Conservation (phyloP, 768 basidiomycete species). For the Tylopilus rubrobrunneus region DNA sequence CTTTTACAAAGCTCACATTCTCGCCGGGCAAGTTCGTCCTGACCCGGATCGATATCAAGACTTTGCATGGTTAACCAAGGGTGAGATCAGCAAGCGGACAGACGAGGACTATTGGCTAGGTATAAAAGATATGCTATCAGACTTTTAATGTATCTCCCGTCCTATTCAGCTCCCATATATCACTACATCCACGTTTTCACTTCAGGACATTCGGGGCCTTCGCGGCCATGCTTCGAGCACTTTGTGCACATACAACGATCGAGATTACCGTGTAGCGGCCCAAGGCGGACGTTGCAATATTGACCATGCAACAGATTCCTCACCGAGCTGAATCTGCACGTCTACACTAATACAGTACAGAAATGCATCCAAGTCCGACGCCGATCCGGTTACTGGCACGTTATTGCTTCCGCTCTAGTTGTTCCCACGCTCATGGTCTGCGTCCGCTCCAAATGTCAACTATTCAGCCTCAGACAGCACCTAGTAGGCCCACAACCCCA, state of each 20-base stretch:
- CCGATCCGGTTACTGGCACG: too few relatives aligned
- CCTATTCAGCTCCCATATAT: not conserved
- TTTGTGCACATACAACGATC: not conserved
- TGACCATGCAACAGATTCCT: too few relatives aligned
- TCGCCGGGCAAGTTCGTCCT: constrained; percentile 79
- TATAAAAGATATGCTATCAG: constrained; percentile 79
- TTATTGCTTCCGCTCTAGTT: too few relatives aligned
- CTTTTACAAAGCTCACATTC: constrained; percentile 91
- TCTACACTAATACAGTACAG: too few relatives aligned
- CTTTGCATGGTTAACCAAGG: constrained; percentile 93
- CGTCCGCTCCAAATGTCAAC: too few relatives aligned
- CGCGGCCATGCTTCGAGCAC: not conserved
- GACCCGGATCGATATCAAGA: constrained; percentile 53
- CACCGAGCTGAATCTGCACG: too few relatives aligned
- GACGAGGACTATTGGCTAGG: constrained; percentile 68
- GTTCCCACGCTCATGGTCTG: too few relatives aligned
- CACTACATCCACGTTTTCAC: not conserved
- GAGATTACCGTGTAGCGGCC: too few relatives aligned
- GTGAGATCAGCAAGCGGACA: constrained; percentile 78
- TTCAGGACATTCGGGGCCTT: not conserved
- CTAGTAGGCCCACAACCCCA: too few relatives aligned
- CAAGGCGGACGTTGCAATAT: too few relatives aligned
- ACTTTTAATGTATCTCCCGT: constrained; percentile 32
- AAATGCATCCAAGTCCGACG: too few relatives aligned
- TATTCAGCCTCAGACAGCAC: too few relatives aligned